Evolutionary conservation across 2,329 filamentous ascomycete species (phyloP), one percentile per base, ranked within the genome.

Genomic region (Aspergillus jensenii): DNA sequence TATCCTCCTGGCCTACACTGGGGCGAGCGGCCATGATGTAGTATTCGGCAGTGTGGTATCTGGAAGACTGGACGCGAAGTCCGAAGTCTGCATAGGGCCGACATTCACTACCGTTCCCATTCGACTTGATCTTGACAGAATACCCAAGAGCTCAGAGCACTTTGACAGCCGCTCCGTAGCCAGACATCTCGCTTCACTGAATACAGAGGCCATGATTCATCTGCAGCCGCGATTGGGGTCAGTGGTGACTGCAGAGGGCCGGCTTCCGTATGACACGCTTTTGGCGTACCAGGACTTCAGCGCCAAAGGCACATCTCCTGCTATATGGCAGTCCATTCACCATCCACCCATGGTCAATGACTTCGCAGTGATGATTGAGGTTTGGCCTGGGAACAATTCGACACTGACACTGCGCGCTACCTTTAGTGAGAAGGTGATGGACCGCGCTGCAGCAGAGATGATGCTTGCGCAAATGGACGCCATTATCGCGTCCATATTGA

Each of bases 21-120:
- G 71, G 21, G 65, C 68, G 11, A 65, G 68, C 21, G 71, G 72
- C 4, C 67, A 66, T n/a, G 74, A 76, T 40, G 61, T 76, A 1
- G 64, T 68, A 2, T 71, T 76, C 52, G 72, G 71, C 17, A 75
- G 68, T 49, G 69, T 74, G 5, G 53, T 74, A 3, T 74, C 73
- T 19, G 72, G 68, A 14, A 61, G 69, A 35, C 59, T 69, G 27
- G 66, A 66, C 4, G 33, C 52, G 3, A 62, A 62, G 14, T 71
- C 67, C 0, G 66, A 65, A 58, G 45, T 54, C 2, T 70, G 68
- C 27, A 60, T 74, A 47, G 73, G 72, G 1, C 73, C 71, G 2
- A 74, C 69, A 2, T 74, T 75, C 52, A 72, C 72, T 6, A 70
- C 68, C 25, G 63, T 74, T 17, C 74, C 73, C 1, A 63, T 70